phyloP scores from a whole-genome alignment of 805 yeast species.

The Pichia membranifaciens region DNA sequence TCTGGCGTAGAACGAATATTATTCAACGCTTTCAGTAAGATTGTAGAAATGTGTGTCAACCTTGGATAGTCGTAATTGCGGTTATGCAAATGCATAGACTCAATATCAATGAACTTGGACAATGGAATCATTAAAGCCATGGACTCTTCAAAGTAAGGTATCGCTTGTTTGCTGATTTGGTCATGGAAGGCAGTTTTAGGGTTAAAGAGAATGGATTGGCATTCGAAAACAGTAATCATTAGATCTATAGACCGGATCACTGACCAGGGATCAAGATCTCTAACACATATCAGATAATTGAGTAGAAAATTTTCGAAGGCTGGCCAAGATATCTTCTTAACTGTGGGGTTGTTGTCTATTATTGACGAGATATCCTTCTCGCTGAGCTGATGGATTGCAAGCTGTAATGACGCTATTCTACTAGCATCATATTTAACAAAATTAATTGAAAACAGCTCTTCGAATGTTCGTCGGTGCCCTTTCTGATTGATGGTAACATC shows the following conservation, averaged over 20 bases:
- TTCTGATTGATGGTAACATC: neutral
- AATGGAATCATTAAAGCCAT: conserved; percentile 39
- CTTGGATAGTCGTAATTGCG: conserved; percentile 35
- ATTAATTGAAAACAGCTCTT: conserved; percentile 4
- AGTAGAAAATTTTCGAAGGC: conserved; percentile 41
- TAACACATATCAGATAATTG: conserved; percentile 38
- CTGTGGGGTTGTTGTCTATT: conserved; percentile 23
- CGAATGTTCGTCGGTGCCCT: neutral
- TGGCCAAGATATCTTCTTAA: conserved; percentile 32
- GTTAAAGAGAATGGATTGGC: conserved; percentile 43
- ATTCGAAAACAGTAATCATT: conserved; percentile 40
- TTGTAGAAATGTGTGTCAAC: conserved; percentile 41
- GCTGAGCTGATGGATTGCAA: conserved; percentile 19
- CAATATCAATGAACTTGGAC: conserved; percentile 37
- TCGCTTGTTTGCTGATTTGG: conserved; percentile 28
- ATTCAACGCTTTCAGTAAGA: conserved; percentile 44
- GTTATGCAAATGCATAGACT: conserved; percentile 34
- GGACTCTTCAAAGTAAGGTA: conserved; percentile 34
- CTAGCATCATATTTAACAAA: conserved; percentile 5
- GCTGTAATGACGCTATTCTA: conserved; percentile 26
- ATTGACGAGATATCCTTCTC: conserved; percentile 22
- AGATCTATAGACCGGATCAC: conserved; percentile 49
- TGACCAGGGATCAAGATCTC: conserved; percentile 55
- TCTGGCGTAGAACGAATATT: conserved; percentile 42
- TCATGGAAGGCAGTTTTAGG: conserved; percentile 28